Conservation (phyloP, 2,329 filamentous ascomycete species). For the Emydomyces testavorans region DNA sequence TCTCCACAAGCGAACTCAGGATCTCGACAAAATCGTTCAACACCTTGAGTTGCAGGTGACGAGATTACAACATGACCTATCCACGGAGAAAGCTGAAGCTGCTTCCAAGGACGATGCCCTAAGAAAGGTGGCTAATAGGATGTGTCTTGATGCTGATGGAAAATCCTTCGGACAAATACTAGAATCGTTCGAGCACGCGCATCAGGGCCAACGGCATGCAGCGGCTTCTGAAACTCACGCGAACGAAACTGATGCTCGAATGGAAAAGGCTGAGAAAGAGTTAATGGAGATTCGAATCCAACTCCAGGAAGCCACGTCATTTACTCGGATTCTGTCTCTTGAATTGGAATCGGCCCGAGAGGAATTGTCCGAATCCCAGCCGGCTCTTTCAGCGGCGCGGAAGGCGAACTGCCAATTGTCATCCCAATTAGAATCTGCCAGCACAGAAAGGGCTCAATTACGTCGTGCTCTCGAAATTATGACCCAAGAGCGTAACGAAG, state of each 20-base stretch:
- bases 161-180: conserved; percentile 33
- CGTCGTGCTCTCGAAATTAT: conserved; percentile 24
- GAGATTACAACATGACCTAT: conserved; percentile 28
- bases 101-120: conserved; percentile 30
- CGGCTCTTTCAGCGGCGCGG: conserved; percentile 30
- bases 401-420: conserved; percentile 31
- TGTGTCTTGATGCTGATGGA: conserved; percentile 24
- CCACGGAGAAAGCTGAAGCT: conserved; percentile 27
- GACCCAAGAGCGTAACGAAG: conserved; percentile 25
- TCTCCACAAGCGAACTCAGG: conserved; percentile 27
- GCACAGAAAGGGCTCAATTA: conserved; percentile 23
- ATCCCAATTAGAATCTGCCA: conserved; percentile 27
- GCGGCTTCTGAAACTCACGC: background rate
- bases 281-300: conserved; percentile 22
- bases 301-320: conserved; percentile 22
- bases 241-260: conserved; percentile 10
- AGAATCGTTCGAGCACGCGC: conserved; percentile 9
- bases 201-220: background rate
- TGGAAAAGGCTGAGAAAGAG: conserved; percentile 17
- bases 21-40: conserved; percentile 26
- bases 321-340: conserved; percentile 25
- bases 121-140: conserved; percentile 28
- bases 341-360: conserved; percentile 29
- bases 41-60: conserved; percentile 31
- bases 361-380: conserved; percentile 28